Evolutionary conservation across 371 early-diverging fungal genomes (phyloP).

Genomic region (Mucor lusitanicus): DNA sequence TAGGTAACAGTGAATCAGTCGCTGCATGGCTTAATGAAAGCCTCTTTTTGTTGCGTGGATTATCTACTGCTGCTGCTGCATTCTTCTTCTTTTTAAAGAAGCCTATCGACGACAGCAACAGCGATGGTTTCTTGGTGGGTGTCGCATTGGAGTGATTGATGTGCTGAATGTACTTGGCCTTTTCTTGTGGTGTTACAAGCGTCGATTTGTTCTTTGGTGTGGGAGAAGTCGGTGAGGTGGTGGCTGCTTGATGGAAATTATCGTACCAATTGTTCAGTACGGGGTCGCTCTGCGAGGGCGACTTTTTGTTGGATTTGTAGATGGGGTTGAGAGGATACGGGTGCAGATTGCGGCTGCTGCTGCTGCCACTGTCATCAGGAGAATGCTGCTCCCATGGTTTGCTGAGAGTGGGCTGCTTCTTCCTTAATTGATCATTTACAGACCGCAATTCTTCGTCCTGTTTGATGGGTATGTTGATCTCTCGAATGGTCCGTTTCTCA

Average conservation of each 20-base stretch:
- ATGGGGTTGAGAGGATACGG: slow-evolving; percentile 8
- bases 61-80: too few relatives aligned
- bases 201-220: slow-evolving; percentile 3
- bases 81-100: slow-evolving; percentile 11
- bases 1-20: not conserved
- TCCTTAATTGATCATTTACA: slow-evolving; percentile 8
- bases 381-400: not conserved
- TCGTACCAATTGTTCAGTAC: slow-evolving; percentile 1
- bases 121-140: slow-evolving; percentile 4
- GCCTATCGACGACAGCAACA: not conserved
- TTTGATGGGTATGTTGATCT: slow-evolving; percentile 8
- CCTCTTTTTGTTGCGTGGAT: not conserved
- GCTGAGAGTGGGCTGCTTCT: not conserved
- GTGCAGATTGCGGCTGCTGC: not conserved
- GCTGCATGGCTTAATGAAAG: not conserved
- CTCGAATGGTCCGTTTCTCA: not conserved
- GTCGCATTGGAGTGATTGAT: not conserved
- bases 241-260: not conserved
- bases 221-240: not conserved
- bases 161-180: not conserved
- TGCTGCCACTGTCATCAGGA: not conserved
- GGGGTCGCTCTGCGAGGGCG: slow-evolving; percentile 10
- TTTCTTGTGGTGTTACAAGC: slow-evolving; percentile 1
- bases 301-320: slow-evolving; percentile 3
- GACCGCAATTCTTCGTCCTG: slow-evolving; percentile 13